phyloP scores from a whole-genome alignment of 345 rosid species.

The Luvunga scandens region DNA sequence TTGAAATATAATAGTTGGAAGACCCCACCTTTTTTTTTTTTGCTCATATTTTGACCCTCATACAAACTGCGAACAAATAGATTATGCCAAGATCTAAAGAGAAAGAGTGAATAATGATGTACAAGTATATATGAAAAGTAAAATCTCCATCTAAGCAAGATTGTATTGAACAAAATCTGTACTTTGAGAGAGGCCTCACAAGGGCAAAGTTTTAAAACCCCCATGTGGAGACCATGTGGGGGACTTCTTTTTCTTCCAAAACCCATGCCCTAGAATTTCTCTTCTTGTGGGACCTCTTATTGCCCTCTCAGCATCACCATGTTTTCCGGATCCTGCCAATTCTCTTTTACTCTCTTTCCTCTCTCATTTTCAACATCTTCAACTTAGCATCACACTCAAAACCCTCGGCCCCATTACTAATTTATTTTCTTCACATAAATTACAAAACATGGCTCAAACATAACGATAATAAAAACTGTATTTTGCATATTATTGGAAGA shows the following conservation, averaged over 20 bases:
- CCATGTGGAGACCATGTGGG: constrained; percentile 65
- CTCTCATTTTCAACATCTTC: constrained; percentile 22
- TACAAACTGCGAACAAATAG: neutral
- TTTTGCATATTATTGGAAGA: neutral
- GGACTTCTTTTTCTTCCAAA: constrained; percentile 16
- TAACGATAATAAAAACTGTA: neutral
- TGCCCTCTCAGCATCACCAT: constrained; percentile 34
- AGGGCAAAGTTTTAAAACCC: constrained; percentile 20
- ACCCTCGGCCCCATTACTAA: neutral
- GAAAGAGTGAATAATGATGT: neutral
- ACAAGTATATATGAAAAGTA: neutral
- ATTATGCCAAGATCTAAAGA: neutral
- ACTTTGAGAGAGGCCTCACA: constrained; percentile 6
- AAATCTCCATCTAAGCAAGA: neutral
- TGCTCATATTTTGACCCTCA: no score
- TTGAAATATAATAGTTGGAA: neutral
- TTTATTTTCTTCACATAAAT: neutral
- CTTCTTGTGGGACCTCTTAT: constrained; percentile 25
- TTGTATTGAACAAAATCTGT: constrained; percentile 8
- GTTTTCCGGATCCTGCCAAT: constrained; percentile 72
- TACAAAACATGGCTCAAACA: neutral
- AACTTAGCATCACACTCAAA: neutral
- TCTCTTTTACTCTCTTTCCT: neutral
- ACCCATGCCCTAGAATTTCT: constrained; percentile 34
- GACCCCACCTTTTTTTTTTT: neutral